Conservation (phyloP, 2,329 filamentous ascomycete genomes). For the Aspergillus latus region DNA sequence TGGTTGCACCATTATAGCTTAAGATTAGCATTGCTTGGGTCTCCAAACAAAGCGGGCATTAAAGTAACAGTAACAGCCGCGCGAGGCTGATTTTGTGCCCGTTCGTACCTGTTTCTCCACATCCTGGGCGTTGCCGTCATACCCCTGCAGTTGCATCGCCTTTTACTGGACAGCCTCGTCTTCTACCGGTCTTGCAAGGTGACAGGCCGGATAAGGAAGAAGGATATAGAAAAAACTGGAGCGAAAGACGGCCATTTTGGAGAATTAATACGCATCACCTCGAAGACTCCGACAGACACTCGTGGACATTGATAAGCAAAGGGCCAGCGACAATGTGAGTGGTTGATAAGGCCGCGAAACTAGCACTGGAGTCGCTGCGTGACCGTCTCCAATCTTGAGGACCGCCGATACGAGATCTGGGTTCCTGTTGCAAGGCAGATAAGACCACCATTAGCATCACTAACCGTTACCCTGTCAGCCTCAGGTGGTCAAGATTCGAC, state of each 20-base stretch:
- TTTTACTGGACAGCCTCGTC: not conserved
- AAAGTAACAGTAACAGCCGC: not conserved
- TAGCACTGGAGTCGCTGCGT: not conserved
- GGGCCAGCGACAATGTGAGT: conserved; percentile 1
- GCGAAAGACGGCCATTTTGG: not conserved
- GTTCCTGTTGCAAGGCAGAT: not conserved
- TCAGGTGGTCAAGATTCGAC: not conserved
- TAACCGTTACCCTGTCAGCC: not conserved
- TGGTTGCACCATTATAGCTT: conserved; percentile 11
- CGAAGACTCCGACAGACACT: not conserved
- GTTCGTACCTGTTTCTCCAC: conserved; percentile 34
- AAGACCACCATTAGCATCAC: too few relatives aligned
- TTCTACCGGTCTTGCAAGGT: not conserved
- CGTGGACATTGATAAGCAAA: conserved; percentile 9
- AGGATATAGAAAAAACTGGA: not conserved
- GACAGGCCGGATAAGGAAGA: not conserved
- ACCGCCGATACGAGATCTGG: conserved; percentile 1
- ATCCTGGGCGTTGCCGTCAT: conserved; percentile 20
- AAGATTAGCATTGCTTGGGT: not conserved
- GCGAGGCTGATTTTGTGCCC: not conserved
- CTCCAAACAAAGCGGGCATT: too few relatives aligned
- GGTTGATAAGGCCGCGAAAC: conserved; percentile 6
- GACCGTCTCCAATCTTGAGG: not conserved
- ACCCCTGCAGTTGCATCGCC: conserved; percentile 11
- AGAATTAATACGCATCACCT: not conserved